Evolutionary conservation across 129 eudicot genomes (phyloP).

Genomic region (Lonicera japonica): DNA sequence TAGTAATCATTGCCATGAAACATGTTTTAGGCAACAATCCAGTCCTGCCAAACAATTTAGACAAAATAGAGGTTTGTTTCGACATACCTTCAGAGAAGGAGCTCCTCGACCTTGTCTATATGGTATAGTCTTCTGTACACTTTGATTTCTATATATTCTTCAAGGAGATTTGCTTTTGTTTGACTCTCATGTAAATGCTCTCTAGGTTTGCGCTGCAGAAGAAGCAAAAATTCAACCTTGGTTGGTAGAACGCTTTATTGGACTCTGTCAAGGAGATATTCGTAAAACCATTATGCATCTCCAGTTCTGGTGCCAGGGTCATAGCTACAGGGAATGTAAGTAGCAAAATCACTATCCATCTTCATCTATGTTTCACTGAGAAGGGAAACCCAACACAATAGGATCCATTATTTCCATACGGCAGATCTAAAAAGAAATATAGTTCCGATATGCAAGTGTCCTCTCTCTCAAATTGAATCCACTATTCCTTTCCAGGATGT

Average conservation of each 20-base stretch:
- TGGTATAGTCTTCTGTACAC: constrained; percentile 35
- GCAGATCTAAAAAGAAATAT: too few species aligned
- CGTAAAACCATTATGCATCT: constrained; percentile 83
- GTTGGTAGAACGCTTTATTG: constrained; percentile 50
- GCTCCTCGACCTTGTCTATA: constrained; percentile 46
- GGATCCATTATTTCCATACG: too few species aligned
- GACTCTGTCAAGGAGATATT: constrained; percentile 68
- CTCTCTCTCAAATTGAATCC: too few species aligned
- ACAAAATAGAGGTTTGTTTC: constrained; percentile 63
- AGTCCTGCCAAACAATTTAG: constrained; percentile 69
- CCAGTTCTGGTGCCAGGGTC: constrained; percentile 98
- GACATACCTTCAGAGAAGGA: constrained; percentile 60
- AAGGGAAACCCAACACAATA: too few species aligned
- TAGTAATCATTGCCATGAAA: neutral
- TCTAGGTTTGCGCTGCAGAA: constrained; percentile 73
- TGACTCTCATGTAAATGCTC: constrained; percentile 12
- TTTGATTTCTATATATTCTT: constrained; percentile 4
- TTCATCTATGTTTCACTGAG: too few species aligned
- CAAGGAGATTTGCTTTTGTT: constrained; percentile 1
- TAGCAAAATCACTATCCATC: neutral
- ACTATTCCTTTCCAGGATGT: too few species aligned
- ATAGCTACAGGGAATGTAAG: constrained; percentile 43
- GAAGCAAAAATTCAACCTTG: constrained; percentile 46
- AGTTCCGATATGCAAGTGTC: too few species aligned
- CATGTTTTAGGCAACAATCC: constrained; percentile 50